Percentiles rank a stretch among this genome's conserved stretches.
These are phyloP conservation scores for Ensete glaucum DNA, from an alignment of 176 grass and related monocot genomes.

Conservation along the genomic window DNA sequence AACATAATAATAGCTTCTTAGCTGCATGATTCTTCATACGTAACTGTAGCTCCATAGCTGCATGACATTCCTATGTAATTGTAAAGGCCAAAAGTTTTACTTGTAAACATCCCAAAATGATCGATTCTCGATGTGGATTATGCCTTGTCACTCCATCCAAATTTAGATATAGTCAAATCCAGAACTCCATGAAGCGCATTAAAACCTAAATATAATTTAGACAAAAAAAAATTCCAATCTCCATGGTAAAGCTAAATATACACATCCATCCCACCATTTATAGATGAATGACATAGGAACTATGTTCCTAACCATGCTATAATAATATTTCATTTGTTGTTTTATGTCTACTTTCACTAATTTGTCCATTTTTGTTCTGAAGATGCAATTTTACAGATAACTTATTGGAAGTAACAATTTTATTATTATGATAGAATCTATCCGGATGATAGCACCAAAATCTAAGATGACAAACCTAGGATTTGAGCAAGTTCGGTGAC, in stretches of 20 bases:
- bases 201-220: not conserved
- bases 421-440: no score
- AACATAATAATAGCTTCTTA: not conserved
- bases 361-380: not conserved
- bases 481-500: not conserved
- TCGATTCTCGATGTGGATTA: not conserved
- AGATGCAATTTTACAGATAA: not conserved
- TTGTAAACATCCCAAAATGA: not conserved
- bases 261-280: not conserved
- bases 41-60: no score
- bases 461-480: not conserved
- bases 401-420: not conserved
- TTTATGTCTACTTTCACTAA: not conserved
- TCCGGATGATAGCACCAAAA: not conserved
- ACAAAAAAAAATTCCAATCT: not conserved
- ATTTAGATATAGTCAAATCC: not conserved
- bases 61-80: not conserved
- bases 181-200: not conserved
- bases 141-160: not conserved
- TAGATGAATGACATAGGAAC: not conserved
- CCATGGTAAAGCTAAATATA: not conserved
- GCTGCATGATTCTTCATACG: no score
- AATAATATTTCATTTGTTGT: not conserved
- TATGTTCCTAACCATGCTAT: not conserved
- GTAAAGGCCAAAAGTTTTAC: not conserved